Percentiles rank a stretch among this genome's conserved stretches.
phyloP scores from a whole-genome alignment of 306 rosid genomes.

The Carpinus viminea region DNA sequence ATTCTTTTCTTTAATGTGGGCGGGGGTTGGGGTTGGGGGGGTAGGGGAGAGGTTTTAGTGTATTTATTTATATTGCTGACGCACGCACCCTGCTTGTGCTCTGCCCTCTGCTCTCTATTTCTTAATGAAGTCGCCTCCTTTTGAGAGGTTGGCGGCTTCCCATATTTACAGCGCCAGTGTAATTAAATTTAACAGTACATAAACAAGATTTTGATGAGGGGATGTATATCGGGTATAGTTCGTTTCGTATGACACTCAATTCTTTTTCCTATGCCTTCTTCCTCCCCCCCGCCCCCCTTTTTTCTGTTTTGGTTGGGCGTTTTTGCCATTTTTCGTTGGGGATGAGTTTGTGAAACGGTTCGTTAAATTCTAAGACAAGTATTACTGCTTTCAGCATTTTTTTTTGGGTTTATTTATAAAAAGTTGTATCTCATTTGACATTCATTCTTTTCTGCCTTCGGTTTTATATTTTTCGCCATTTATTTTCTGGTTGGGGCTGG shows the following conservation, averaged over 20 bases:
- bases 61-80: constrained; percentile 18
- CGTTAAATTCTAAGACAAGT: neutral
- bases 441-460: neutral
- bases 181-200: constrained; percentile 38
- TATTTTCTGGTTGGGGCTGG: neutral
- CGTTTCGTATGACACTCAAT: constrained; percentile 5
- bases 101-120: constrained; percentile 2
- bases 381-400: neutral
- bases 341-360: constrained; percentile 17
- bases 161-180: constrained; percentile 32
- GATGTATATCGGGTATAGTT: constrained; percentile 41
- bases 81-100: constrained; percentile 20
- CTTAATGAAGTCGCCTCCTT: constrained; percentile 22
- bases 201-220: constrained; percentile 45
- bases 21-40: constrained; percentile 9
- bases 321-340: neutral
- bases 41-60: constrained; percentile 8
- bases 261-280: neutral
- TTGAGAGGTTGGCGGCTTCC: constrained; percentile 31
- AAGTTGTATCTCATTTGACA: neutral
- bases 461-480: neutral
- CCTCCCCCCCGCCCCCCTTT: neutral
- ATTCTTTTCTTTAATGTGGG: constrained; percentile 12
- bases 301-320: neutral
- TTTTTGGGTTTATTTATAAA: neutral